phyloP scores from a whole-genome alignment of 768 basidiomycete genomes.

The Trametes meyenii region DNA sequence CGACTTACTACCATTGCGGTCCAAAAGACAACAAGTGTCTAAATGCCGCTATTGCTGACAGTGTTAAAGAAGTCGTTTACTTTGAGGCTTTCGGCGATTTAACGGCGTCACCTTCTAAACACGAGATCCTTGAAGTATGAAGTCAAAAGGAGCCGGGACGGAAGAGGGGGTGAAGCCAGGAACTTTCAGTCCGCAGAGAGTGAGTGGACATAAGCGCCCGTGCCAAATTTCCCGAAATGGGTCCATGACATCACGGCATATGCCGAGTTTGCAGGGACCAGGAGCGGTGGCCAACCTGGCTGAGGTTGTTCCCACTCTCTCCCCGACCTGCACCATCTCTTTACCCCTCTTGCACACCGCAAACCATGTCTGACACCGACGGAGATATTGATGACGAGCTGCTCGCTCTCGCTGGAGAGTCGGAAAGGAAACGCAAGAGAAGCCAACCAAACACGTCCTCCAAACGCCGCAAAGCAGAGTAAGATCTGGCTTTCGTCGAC shows the following conservation, averaged over 20 bases:
- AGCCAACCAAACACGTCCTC: constrained; percentile 50
- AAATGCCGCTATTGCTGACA: too few relatives aligned
- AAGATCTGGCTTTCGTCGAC: constrained; percentile 36
- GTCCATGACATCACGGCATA: neutral
- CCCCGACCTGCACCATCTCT: constrained; percentile 4
- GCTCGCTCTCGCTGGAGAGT: constrained; percentile 76
- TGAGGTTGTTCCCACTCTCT: neutral
- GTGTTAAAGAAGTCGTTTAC: too few relatives aligned
- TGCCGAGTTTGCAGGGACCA: neutral
- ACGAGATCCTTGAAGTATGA: neutral
- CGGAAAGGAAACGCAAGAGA: constrained; percentile 65
- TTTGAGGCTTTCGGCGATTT: too few relatives aligned
- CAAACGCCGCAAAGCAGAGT: constrained; percentile 79
- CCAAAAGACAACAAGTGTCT: too few relatives aligned
- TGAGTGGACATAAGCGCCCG: neutral
- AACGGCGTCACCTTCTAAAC: too few relatives aligned
- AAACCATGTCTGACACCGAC: constrained; percentile 52
- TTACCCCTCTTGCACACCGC: neutral
- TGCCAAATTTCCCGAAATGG: constrained; percentile 15
- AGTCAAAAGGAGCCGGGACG: neutral
- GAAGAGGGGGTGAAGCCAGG: neutral
- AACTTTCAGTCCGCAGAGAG: neutral
- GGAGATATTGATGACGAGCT: constrained; percentile 69
- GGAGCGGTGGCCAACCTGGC: neutral
- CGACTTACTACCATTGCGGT: constrained; percentile 23